Evolutionary conservation across 1,284 basidiomycete genomes (phyloP), one percentile per base, ranked within the genome.

Genomic region (Ceratobasidium papillatum): DNA sequence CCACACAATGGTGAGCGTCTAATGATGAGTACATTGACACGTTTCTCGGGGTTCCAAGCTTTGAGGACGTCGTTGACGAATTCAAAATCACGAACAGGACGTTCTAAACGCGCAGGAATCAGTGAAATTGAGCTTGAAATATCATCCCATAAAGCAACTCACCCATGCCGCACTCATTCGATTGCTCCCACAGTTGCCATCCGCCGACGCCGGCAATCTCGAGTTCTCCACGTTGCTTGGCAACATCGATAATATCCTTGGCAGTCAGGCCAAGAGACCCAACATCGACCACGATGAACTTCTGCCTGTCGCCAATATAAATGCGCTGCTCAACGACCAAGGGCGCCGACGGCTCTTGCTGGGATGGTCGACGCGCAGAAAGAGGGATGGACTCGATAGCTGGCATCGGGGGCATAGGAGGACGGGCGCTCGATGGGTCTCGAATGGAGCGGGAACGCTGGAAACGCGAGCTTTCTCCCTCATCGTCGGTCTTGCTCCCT

Each of bases 101-200:
- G 91, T 81, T 98, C 95, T 94, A 79, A 77, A 64, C 41, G 56
- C 34, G 30, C 34, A 61, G 38, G 17, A 65, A 69, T 51, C 43
- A 69, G 61, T 45, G 68, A 75, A 30, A 59, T 17, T 47, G 19
- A 56, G 8, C 22, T 8, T 65, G 25, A 63, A 51, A n/a, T n/a
- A 43, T 38, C 30, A 27, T 22, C 17, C 59, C 25, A 30, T 36
- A 77, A 41, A 34, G n/a, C 77, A 5, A 81, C 89, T 76, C 78
- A 93, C 92, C 92, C 91, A 94, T 92, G 77, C 92, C 93, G 80
- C 93, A 93, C 79, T 94, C 93, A 78, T 93, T 90, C 25, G 90
- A 90, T 62, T 93, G 82, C 82, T 94, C 93, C 81, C 87, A 94
- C 51, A 94, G 80, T 89, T 93, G 93, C 91, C 91, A 94, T 19